Evolutionary conservation across 2,329 filamentous ascomycete genomes (phyloP).

Genomic region (Neofusicoccum sp.): DNA sequence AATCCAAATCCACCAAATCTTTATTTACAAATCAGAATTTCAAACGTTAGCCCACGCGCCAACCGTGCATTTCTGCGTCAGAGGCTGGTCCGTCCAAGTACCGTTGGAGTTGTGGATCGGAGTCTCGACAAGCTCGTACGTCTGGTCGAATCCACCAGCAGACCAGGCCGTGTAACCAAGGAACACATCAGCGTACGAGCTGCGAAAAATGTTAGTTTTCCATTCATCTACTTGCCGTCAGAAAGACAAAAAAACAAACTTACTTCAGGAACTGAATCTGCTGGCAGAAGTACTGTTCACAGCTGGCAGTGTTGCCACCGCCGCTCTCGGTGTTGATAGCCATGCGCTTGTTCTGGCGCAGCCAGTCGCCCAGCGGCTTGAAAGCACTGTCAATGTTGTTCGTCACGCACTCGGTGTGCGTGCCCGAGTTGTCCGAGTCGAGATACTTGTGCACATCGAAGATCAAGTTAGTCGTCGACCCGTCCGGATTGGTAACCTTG

Average conservation of each 20-base stretch:
- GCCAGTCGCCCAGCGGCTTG: slow-evolving; percentile 35
- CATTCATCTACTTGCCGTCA: neutral
- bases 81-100: slow-evolving; percentile 23
- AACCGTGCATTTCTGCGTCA: slow-evolving; percentile 25
- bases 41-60: slow-evolving; percentile 23
- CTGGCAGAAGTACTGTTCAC: slow-evolving; percentile 34
- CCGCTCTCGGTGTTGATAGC: slow-evolving; percentile 45
- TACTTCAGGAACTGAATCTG: slow-evolving; percentile 32
- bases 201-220: slow-evolving; percentile 18
- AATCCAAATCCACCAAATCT: too few relatives aligned
- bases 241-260: neutral
- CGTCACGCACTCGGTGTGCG: slow-evolving; percentile 32
- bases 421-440: slow-evolving; percentile 41
- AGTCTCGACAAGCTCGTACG: slow-evolving; percentile 28
- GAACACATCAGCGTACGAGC: slow-evolving; percentile 31
- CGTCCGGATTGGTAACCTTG: slow-evolving; percentile 59
- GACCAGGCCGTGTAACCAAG: slow-evolving; percentile 32
- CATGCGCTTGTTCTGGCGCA: slow-evolving; percentile 36
- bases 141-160: slow-evolving; percentile 29
- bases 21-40: neutral
- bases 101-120: slow-evolving; percentile 23
- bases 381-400: slow-evolving; percentile 36
- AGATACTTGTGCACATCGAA: slow-evolving; percentile 46
- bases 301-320: slow-evolving; percentile 37
- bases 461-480: slow-evolving; percentile 54